phyloP scores from a whole-genome alignment of 805 yeast genomes.

The Lipomyces yamadae region DNA sequence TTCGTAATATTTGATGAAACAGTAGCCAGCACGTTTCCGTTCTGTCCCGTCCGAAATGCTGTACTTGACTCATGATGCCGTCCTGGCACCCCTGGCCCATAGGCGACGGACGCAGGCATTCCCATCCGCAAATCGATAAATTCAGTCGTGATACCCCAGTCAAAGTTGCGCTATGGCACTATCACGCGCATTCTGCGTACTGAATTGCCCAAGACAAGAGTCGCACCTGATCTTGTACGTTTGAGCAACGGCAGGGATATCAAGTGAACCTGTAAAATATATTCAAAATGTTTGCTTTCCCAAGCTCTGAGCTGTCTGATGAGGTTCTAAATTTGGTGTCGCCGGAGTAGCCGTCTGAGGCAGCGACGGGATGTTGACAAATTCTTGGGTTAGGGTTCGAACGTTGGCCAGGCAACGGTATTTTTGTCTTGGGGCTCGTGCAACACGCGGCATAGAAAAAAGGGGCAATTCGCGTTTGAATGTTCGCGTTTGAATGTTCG shows the following conservation, averaged over 20 bases:
- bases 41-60: not conserved
- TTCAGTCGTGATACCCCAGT: not conserved
- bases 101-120: not conserved
- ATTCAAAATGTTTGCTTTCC: not conserved
- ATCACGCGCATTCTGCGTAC: not conserved
- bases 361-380: not conserved
- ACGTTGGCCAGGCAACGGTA: not conserved
- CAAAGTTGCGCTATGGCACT: not conserved
- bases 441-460: not conserved
- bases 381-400: not conserved
- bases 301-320: not conserved
- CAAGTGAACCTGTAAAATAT: not conserved
- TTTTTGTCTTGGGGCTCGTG: not conserved
- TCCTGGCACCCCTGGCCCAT: not conserved
- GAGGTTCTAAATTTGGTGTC: not conserved
- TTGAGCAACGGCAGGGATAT: not conserved
- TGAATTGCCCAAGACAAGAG: not conserved
- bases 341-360: not conserved
- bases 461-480: not conserved
- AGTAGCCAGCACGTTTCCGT: not conserved
- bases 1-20: not conserved
- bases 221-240: not conserved
- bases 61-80: not conserved
- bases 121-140: not conserved
- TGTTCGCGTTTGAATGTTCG: no score